These are phyloP conservation scores for Penicillium alfredii DNA, from an alignment of 495 filamentous ascomycete genomes.

Conservation along the genomic window DNA sequence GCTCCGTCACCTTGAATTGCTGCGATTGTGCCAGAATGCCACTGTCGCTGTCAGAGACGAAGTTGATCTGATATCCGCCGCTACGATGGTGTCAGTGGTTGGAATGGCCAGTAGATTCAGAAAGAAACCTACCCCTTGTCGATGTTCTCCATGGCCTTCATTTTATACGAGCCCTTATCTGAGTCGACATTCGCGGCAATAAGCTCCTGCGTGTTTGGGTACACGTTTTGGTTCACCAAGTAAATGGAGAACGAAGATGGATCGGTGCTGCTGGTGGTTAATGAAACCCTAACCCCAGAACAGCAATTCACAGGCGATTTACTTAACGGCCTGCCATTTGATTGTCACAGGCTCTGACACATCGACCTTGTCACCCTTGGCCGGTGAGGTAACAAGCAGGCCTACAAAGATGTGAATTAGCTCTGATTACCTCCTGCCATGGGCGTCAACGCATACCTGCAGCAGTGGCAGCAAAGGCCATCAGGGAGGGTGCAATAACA, in stretches of 20 bases:
- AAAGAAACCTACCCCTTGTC: conserved; percentile 18
- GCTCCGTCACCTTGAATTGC: conserved; percentile 27
- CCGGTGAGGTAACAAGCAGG: conserved; percentile 22
- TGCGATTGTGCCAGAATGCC: conserved; percentile 33
- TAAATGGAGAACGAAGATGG: conserved; percentile 28
- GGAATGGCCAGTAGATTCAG: neutral
- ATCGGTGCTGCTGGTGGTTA: conserved; percentile 23
- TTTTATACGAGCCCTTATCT: conserved; percentile 23
- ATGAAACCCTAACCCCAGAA: conserved; percentile 3
- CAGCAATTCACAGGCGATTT: too few species aligned
- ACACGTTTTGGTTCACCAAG: conserved; percentile 32
- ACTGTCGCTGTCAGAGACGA: conserved; percentile 17
- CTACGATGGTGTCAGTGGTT: conserved; percentile 8
- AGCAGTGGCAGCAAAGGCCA: conserved; percentile 15
- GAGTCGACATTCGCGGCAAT: conserved; percentile 29
- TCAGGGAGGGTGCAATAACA: conserved; percentile 9
- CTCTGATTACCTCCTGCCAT: too few species aligned
- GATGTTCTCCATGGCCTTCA: conserved; percentile 19
- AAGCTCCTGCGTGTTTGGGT: conserved; percentile 34
- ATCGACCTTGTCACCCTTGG: conserved; percentile 19
- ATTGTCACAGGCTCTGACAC: conserved; percentile 22
- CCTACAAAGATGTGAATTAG: conserved; percentile 9
- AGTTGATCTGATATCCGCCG: conserved; percentile 32
- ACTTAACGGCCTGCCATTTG: conserved; percentile 28
- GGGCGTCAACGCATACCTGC: conserved; percentile 11